phyloP scores from a whole-genome alignment of 208 protist species.

The Phytomonas francai region DNA sequence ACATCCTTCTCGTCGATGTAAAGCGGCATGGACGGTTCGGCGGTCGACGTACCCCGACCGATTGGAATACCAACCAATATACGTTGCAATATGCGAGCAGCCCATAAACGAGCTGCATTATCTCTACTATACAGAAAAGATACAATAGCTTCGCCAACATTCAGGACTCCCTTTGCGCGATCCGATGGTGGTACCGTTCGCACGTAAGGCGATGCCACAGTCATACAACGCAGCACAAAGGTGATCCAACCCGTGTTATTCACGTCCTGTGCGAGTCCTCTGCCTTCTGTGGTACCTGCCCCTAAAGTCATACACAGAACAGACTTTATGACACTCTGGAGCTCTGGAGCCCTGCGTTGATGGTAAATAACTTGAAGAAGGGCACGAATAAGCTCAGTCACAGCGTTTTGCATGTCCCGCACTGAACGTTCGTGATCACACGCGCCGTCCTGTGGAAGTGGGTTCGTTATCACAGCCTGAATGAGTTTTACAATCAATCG shows the following conservation, averaged over 20 bases:
- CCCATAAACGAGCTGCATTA: constrained; percentile 27
- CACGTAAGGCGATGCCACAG: constrained; percentile 60
- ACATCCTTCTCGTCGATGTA: constrained; percentile 49
- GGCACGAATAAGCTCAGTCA: constrained; percentile 25
- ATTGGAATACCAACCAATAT: constrained; percentile 41
- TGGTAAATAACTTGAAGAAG: constrained; percentile 34
- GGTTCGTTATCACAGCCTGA: constrained; percentile 10
- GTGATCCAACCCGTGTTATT: neutral
- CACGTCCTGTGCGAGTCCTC: constrained; percentile 10
- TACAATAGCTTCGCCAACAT: constrained; percentile 21
- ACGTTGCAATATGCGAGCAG: constrained; percentile 35
- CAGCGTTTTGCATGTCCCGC: constrained; percentile 19
- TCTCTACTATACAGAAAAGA: constrained; percentile 25
- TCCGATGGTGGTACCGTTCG: constrained; percentile 51
- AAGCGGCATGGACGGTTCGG: constrained; percentile 4
- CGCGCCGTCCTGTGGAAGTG: neutral
- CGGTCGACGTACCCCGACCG: neutral
- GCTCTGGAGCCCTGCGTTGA: constrained; percentile 45
- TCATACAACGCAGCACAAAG: constrained; percentile 25
- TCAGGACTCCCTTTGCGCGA: constrained; percentile 24
- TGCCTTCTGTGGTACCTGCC: constrained; percentile 9
- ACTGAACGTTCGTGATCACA: constrained; percentile 12
- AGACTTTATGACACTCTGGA: constrained; percentile 40
- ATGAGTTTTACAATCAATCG: constrained; percentile 22
- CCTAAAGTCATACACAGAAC: constrained; percentile 16